Base-by-base conservation (phyloP, 176 grass and related monocot species). In the Aegilops bicornis region DNA sequence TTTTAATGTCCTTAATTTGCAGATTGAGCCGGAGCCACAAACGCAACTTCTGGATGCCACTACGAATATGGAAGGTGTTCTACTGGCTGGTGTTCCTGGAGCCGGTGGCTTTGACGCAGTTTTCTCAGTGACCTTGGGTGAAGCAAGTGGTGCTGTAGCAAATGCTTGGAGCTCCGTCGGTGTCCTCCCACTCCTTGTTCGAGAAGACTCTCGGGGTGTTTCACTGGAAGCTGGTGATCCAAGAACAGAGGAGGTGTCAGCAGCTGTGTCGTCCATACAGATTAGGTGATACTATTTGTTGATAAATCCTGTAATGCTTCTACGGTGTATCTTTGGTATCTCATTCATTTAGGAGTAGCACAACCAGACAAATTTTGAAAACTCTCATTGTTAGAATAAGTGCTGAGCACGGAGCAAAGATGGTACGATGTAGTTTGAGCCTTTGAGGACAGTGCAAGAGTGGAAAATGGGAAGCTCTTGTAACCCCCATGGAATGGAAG, bases 1-100 rank as follows among this genome's bases (percentile, higher is more conserved):
- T 10, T 54, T 42, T 30, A 64, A 48, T 48, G 73, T 36, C 58
- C 29, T 9, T 17, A 62, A 23, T 61, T 89, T 92, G 43, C 73
- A 98, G 97, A 94, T 96, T 69, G 97, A 98, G 31, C 97, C 94
- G 70, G 97, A 96, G 84, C 87, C 88, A 22, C 94, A 98, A 89
- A 94, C 88, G 54, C 84, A 80, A 58, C 80, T 98, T 82, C 8
- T 98, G 76, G 92, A 98, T 76, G 73, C 89, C 75, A 96, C 93
- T 69, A 92, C 94, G 93, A 89, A 94, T 60, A 88, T 90, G 81
- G 93, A 96, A 79, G 96, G 96, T 40, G 88, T 98, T 78, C 64
- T 96, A 77, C 92, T 98, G 35, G 92, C 96, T 79, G 96, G 93
- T 82, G 96, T 98, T 74, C 93, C 96, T 30, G 93, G 96, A 78